Percentiles rank a stretch among this genome's conserved stretches.
phyloP scores from a whole-genome alignment of 495 filamentous ascomycete genomes.

The Podospora tetraspora region DNA sequence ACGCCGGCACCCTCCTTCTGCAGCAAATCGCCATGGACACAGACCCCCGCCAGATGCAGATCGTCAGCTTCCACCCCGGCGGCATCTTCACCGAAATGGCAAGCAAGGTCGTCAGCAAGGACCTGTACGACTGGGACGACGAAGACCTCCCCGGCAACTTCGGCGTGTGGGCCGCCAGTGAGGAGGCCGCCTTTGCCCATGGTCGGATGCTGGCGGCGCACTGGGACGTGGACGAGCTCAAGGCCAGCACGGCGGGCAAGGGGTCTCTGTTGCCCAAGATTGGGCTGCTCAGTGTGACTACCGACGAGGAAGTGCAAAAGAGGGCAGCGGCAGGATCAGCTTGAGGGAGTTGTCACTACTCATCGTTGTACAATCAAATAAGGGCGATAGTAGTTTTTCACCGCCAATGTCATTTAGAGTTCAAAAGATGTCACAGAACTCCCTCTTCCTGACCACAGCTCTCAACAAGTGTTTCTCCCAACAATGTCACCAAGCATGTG shows the following conservation, averaged over 20 bases:
- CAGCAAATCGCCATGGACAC: slow-evolving; percentile 35
- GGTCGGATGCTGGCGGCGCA: slow-evolving; percentile 44
- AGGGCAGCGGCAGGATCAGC: not conserved
- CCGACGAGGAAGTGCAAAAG: not conserved
- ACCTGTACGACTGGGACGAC: slow-evolving; percentile 30
- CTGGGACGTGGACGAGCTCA: slow-evolving; percentile 54
- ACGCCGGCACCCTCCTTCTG: slow-evolving; percentile 31
- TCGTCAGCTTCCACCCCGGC: slow-evolving; percentile 44
- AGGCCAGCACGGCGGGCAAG: slow-evolving; percentile 3
- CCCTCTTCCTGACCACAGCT: too few species aligned
- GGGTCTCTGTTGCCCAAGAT: not conserved
- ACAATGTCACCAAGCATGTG: too few species aligned
- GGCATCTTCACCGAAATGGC: slow-evolving; percentile 30
- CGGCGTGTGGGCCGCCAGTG: slow-evolving; percentile 45
- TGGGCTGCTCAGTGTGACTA: not conserved
- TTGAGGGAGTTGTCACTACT: not conserved
- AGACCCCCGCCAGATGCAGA: slow-evolving; percentile 30
- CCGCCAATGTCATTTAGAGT: too few species aligned
- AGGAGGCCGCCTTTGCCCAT: slow-evolving; percentile 49
- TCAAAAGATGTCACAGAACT: too few species aligned
- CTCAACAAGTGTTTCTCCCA: too few species aligned
- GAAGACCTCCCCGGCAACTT: slow-evolving; percentile 42
- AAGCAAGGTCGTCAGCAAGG: slow-evolving; percentile 15
- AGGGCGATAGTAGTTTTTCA: not conserved
- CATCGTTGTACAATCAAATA: too few species aligned